Conservation (phyloP, 2,329 filamentous ascomycete genomes). For the Penicillium decumbens region DNA sequence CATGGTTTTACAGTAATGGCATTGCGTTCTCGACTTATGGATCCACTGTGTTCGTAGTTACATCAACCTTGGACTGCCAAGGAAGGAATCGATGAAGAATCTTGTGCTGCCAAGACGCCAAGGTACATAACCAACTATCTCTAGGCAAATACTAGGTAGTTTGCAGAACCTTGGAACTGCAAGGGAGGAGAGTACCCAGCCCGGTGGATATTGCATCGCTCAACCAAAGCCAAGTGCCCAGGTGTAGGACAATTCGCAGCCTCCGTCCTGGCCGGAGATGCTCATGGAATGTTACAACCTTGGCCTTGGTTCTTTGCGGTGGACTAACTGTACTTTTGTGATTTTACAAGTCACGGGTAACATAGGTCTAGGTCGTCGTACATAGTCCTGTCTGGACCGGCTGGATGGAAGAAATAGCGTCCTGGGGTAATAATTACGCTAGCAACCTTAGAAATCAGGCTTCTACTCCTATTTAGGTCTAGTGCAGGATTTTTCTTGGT, state of each 20-base stretch:
- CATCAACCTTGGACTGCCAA: neutral
- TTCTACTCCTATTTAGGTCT: no score
- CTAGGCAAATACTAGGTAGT: neutral
- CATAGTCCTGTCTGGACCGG: neutral
- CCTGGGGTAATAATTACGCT: neutral
- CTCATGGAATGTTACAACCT: neutral
- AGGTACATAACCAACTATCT: neutral
- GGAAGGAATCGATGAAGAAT: neutral
- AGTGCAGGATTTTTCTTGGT: no score
- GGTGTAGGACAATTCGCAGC: neutral
- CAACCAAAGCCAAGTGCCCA: neutral
- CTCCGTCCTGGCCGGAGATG: neutral
- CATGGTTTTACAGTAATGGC: conserved; percentile 13
- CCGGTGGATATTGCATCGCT: neutral
- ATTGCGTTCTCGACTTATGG: conserved; percentile 2
- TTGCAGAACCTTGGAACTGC: neutral
- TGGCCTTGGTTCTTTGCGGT: neutral
- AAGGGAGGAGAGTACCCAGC: neutral
- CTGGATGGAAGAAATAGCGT: neutral
- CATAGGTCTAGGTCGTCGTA: neutral
- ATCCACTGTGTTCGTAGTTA: neutral
- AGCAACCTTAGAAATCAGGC: no score
- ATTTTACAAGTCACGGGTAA: neutral
- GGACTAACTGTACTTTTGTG: neutral
- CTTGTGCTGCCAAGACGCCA: neutral